Conservation (phyloP, 2,329 filamentous ascomycete species). For the Stemphylium lycopersici region DNA sequence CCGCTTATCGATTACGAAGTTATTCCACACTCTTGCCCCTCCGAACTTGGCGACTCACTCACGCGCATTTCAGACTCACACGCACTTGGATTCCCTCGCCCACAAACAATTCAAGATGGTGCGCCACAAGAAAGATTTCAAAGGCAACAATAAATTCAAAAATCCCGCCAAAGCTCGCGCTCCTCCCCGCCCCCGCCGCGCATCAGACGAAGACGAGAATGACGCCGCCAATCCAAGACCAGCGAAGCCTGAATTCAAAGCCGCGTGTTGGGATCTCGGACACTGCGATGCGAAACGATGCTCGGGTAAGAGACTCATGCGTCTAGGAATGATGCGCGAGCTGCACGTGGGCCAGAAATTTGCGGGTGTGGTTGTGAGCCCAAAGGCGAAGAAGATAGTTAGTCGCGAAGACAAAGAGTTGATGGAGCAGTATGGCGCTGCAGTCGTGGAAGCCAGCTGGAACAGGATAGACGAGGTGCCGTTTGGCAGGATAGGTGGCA, state of each 20-base stretch:
- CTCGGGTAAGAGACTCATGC: conserved; percentile 93
- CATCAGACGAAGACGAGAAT: conserved; percentile 30
- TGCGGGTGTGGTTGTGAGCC: conserved; percentile 89
- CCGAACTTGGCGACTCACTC: conserved; percentile 12
- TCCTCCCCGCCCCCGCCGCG: conserved; percentile 52
- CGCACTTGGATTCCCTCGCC: not conserved
- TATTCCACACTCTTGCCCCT: conserved; percentile 26
- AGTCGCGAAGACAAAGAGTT: conserved; percentile 82
- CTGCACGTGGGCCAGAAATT: conserved; percentile 91
- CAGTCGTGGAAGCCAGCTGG: conserved; percentile 98
- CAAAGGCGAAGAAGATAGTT: conserved; percentile 85
- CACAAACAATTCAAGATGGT: conserved; percentile 66
- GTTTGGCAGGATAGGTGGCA: conserved; percentile 88
- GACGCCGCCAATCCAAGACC: conserved; percentile 36
- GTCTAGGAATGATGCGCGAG: conserved; percentile 89
- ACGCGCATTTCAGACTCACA: conserved; percentile 2
- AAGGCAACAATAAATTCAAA: conserved; percentile 74
- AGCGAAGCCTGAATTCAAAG: conserved; percentile 73
- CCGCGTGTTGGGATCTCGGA: conserved; percentile 96
- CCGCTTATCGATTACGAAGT: conserved; percentile 32
- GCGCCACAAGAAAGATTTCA: conserved; percentile 90
- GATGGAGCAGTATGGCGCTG: conserved; percentile 87
- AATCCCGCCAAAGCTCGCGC: conserved; percentile 62
- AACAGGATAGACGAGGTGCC: conserved; percentile 90
- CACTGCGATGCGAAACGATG: conserved; percentile 98